Base-by-base conservation (phyloP, 129 eudicot genomes). In the Logfia minima region DNA sequence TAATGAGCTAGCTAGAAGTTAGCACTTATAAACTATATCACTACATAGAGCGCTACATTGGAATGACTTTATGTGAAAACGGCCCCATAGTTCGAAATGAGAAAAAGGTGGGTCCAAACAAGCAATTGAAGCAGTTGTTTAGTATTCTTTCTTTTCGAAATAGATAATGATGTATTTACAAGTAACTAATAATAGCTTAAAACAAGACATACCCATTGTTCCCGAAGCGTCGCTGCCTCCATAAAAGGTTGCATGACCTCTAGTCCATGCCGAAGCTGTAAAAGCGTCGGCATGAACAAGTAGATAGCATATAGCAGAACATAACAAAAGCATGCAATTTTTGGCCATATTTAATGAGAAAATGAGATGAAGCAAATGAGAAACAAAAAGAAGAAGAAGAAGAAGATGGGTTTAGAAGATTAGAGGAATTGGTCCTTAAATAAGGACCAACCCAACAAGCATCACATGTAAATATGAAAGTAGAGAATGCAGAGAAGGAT, bases 211-310 rank as follows among this genome's bases (percentile, higher is more conserved):
- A 94, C 99, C 99, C 97, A 94, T 91, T 70, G 97, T 94, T 29
- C 97, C 99, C 0, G 97, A 94, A 82, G 96, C 97, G 68, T 94
- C 99, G 34, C 93, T 79, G 52, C 93, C 93, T 69, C 99, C 99
- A 79, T 94, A 94, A 84, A 91, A 94, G 6, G 99, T 94, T 5
- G 99, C 99, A 83, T 89, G 96, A 43, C 83, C 99, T 51, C 18
- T 81, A 14, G 26, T 61, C 92, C 90, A 94, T 23, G 82, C 81
- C 1, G 97, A 87, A 72, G 99, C 87, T 22, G 70, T 79, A 43
- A 87, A 86, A 37, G 88, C 97, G 29, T 83, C 28, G 56, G 59
- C 88, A 76, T 69, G 70, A 39, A 62, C 59, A 13, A 80, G 17
- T 13, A 86, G 73, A 67, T 45, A 79, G 62, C 80, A 81, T 6